Percentiles rank a stretch among this genome's conserved stretches.
phyloP scores from a whole-genome alignment of 495 filamentous ascomycete genomes.

The Podospora bellae-mahoneyi region DNA sequence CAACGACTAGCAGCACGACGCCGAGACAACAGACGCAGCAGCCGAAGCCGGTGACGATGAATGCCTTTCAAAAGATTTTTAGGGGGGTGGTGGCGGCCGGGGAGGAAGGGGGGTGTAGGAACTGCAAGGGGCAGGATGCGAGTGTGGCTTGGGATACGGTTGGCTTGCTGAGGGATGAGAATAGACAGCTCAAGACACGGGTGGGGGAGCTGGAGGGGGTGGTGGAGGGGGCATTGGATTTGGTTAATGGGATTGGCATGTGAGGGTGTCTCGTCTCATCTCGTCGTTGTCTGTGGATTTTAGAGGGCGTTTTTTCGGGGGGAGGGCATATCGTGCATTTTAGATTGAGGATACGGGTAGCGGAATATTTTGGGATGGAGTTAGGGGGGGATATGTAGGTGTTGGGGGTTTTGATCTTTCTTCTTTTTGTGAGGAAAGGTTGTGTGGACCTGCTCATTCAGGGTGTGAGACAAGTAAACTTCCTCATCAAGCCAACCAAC shows the following conservation, averaged over 20 bases:
- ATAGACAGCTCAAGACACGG: slow-evolving; percentile 63
- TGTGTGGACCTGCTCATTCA: too few species aligned
- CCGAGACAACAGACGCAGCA: slow-evolving; percentile 12
- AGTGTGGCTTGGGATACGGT: slow-evolving; percentile 71
- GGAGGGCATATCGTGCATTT: neutral
- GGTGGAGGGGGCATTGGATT: slow-evolving; percentile 68
- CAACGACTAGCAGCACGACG: slow-evolving; percentile 11
- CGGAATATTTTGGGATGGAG: neutral
- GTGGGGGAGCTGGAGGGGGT: slow-evolving; percentile 64
- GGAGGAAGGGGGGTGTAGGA: slow-evolving; percentile 47
- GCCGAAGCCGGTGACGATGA: slow-evolving; percentile 29
- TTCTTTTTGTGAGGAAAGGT: too few species aligned
- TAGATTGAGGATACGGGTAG: neutral
- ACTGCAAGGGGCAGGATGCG: slow-evolving; percentile 59
- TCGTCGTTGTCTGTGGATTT: too few species aligned
- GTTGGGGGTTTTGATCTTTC: neutral
- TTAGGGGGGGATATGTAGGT: neutral
- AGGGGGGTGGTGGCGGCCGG: slow-evolving; percentile 40
- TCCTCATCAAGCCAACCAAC: too few species aligned
- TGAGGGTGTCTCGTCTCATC: slow-evolving; percentile 7
- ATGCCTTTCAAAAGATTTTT: slow-evolving; percentile 51
- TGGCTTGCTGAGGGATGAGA: slow-evolving; percentile 68
- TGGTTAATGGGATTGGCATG: slow-evolving; percentile 52
- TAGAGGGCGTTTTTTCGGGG: neutral
- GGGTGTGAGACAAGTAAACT: too few species aligned